These are phyloP conservation scores for Hamigera avellanea DNA, from an alignment of 495 filamentous ascomycete species.

Conservation along the genomic window DNA sequence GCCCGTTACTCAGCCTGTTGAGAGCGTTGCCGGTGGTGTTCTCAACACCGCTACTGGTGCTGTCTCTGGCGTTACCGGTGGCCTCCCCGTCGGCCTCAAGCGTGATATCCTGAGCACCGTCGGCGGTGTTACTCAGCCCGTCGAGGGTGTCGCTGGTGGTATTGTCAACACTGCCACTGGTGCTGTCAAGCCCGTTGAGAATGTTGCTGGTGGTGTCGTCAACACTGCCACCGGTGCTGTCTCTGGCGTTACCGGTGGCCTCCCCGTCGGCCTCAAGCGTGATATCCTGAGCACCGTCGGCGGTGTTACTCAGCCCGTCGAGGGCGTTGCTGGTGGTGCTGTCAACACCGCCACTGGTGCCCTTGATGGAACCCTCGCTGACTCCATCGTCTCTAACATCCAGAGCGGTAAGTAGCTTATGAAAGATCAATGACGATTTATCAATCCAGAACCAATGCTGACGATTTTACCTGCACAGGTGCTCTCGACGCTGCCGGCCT, in stretches of 20 bases:
- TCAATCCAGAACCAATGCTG: too few species aligned
- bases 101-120: constrained; percentile 3
- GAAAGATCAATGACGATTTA: too few species aligned
- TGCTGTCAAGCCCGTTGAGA: not conserved
- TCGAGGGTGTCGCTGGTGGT: constrained; percentile 1
- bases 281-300: too few species aligned
- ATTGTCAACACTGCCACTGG: constrained; percentile 1
- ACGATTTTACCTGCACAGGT: not conserved
- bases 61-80: too few species aligned
- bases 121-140: not conserved
- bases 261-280: too few species aligned
- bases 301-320: not conserved
- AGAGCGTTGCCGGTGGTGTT: constrained; percentile 1
- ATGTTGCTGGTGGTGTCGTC: too few species aligned
- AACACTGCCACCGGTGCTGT: too few species aligned
- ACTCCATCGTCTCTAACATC: constrained; percentile 1
- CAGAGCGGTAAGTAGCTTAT: constrained; percentile 7
- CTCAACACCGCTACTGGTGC: too few species aligned
- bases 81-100: too few species aligned
- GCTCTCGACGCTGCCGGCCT: constrained; percentile 6
- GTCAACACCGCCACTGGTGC: too few species aligned
- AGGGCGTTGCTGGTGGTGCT: constrained; percentile 1
- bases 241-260: too few species aligned
- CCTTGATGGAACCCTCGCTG: constrained; percentile 3
- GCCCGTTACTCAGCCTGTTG: not conserved